Base-by-base conservation (phyloP, 305 asterid species). In the Fraxinus velutina region DNA sequence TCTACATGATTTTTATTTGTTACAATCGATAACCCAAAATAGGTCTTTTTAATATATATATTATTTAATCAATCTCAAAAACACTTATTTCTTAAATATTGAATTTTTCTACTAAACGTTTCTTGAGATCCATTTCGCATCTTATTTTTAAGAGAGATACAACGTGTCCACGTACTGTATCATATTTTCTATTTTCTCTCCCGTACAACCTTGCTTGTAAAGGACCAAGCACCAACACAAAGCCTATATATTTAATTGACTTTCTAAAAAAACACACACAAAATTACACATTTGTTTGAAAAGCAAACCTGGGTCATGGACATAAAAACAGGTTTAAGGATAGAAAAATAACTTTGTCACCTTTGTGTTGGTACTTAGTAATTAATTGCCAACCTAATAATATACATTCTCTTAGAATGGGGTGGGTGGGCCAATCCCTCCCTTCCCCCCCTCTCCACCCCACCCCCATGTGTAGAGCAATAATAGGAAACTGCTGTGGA, bases 401-500 rank as follows among this genome's bases (percentile, higher is more conserved):
- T 66, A 9, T 66, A 66, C 36, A 66, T 66, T 66, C 73, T 66
- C 73, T 66, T 66, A 10, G n/a, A 66, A 27, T 13, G 68, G 66
- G 24, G 19, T 24, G 52, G 52, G n/a, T 42, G 50, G 15, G n/a
- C n/a, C 15, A 42, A 10, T 33, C 52, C 15, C 52, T 0, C 50
- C 4, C 52, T 3, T 3, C 7, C 6, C 7, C 37, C 37, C 37
- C 9, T 3, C 37, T 5, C 37, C 37, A 7, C 44, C 42, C 44
- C n/a, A 2, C 15, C n/a, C 4, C 4, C 50, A 44, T 73, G 66
- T 82, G 83, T 73, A 80, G 22, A 79, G 57, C 79, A 81, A 75
- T 66, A 73, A 34, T 47, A 76, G 57, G 82, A 83, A 78, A 55
- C 73, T 78, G 80, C 78, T 21, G 70, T 76, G 83, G 76, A 80